Conservation (phyloP, 2,329 filamentous ascomycete genomes). For the Aspergillus sp. region DNA sequence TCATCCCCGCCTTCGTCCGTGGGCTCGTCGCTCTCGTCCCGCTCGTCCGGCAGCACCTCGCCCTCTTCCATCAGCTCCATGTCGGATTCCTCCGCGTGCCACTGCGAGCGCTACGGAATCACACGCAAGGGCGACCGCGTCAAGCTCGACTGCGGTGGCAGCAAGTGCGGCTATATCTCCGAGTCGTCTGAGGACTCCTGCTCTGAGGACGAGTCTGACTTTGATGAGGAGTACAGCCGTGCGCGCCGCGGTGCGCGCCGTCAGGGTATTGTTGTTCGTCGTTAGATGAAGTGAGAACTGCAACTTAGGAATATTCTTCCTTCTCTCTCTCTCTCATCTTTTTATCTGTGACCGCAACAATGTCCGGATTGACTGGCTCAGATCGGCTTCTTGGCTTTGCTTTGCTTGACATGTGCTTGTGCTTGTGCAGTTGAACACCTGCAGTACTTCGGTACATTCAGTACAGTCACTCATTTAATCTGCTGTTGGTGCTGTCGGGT, state of each 20-base stretch:
- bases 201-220: conserved; percentile 56
- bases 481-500: neutral
- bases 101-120: conserved; percentile 95
- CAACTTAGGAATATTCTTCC: neutral
- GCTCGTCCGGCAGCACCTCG: conserved; percentile 59
- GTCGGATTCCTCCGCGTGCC: conserved; percentile 69
- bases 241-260: conserved; percentile 36
- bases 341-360: neutral
- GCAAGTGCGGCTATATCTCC: conserved; percentile 74
- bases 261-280: conserved; percentile 41
- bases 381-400: conserved; percentile 6
- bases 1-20: conserved; percentile 71
- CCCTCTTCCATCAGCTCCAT: conserved; percentile 63
- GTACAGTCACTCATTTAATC: conserved; percentile 21
- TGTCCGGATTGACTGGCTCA: conserved; percentile 1
- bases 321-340: neutral
- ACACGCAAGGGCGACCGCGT: conserved; percentile 89
- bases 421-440: conserved; percentile 2
- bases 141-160: conserved; percentile 92
- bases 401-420: conserved; percentile 8
- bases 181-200: conserved; percentile 69
- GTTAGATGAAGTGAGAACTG: conserved; percentile 23
- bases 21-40: conserved; percentile 70
- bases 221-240: conserved; percentile 40
- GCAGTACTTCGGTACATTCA: neutral